These are phyloP conservation scores for Lachancea cidri DNA, from an alignment of 805 yeast species.

Conservation along the genomic window DNA sequence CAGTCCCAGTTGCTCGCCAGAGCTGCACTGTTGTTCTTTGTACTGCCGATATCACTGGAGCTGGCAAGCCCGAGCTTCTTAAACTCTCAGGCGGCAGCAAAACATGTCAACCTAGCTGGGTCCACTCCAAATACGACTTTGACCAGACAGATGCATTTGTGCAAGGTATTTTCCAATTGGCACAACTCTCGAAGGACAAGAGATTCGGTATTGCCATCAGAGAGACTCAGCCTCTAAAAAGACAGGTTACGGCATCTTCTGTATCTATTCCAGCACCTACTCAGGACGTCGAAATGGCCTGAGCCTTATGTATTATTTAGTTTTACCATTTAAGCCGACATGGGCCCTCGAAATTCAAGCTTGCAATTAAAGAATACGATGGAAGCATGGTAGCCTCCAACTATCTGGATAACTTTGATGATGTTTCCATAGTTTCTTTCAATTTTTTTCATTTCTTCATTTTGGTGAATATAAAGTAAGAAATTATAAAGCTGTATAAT, in stretches of 20 bases:
- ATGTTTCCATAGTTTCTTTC: too few species aligned
- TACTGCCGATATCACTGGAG: constrained; percentile 36
- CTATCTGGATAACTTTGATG: too few species aligned
- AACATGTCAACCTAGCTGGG: constrained; percentile 75
- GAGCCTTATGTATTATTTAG: not conserved
- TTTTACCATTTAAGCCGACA: not conserved
- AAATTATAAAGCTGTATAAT: too few species aligned
- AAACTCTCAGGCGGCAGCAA: constrained; percentile 77
- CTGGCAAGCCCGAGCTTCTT: constrained; percentile 51
- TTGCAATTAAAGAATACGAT: too few species aligned
- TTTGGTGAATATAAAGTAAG: too few species aligned
- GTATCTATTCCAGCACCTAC: constrained; percentile 1
- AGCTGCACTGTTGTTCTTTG: constrained; percentile 66
- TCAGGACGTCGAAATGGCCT: constrained; percentile 8
- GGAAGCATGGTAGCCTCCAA: too few species aligned
- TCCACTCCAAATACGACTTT: constrained; percentile 71
- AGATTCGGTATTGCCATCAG: constrained; percentile 64
- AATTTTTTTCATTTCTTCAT: too few species aligned
- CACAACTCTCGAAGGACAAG: constrained; percentile 56
- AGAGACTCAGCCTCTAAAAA: constrained; percentile 56
- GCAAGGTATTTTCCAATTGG: constrained; percentile 48
- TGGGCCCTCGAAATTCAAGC: too few species aligned
- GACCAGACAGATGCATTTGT: constrained; percentile 39
- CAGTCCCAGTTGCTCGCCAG: constrained; percentile 69
- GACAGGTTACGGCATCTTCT: not conserved